Conservation (phyloP, 495 filamentous ascomycete species). For the Penicillium simplicissimum region DNA sequence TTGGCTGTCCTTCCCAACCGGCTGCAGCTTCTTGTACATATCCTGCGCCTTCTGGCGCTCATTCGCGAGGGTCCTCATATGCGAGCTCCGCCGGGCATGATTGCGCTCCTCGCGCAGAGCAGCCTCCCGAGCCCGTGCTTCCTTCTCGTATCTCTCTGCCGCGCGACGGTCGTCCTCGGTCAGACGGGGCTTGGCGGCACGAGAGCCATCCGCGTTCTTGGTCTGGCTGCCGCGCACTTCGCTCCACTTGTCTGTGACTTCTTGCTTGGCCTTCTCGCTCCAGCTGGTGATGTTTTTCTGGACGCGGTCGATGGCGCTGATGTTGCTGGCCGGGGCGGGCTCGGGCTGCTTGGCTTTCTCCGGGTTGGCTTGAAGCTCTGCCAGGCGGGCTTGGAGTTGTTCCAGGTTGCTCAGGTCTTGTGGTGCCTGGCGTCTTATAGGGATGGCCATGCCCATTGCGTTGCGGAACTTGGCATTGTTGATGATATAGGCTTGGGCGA, state of each 20-base stretch:
- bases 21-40: slow-evolving; percentile 16
- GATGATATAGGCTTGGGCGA: slow-evolving; percentile 58
- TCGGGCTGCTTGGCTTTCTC: slow-evolving; percentile 3
- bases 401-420: slow-evolving; percentile 1
- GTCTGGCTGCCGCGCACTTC: not conserved
- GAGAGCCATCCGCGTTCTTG: slow-evolving; percentile 24
- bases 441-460: slow-evolving; percentile 27
- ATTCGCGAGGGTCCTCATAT: slow-evolving; percentile 15
- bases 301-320: slow-evolving; percentile 20
- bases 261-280: slow-evolving; percentile 2
- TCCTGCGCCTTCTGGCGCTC: slow-evolving; percentile 23
- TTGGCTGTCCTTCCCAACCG: slow-evolving; percentile 6
- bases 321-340: not conserved
- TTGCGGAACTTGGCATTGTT: slow-evolving; percentile 31
- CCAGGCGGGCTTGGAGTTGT: slow-evolving; percentile 9
- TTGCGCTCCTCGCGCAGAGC: slow-evolving; percentile 25
- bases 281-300: slow-evolving; percentile 10
- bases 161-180: slow-evolving; percentile 16
- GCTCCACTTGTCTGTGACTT: slow-evolving; percentile 4
- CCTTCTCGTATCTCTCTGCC: slow-evolving; percentile 23
- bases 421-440: not conserved
- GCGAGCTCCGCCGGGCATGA: slow-evolving; percentile 20
- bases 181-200: slow-evolving; percentile 21
- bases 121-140: slow-evolving; percentile 16
- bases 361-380: slow-evolving; percentile 9